These are phyloP conservation scores for Prototheca stagnorum DNA, from an alignment of 163 green algal species.

Conservation along the genomic window DNA sequence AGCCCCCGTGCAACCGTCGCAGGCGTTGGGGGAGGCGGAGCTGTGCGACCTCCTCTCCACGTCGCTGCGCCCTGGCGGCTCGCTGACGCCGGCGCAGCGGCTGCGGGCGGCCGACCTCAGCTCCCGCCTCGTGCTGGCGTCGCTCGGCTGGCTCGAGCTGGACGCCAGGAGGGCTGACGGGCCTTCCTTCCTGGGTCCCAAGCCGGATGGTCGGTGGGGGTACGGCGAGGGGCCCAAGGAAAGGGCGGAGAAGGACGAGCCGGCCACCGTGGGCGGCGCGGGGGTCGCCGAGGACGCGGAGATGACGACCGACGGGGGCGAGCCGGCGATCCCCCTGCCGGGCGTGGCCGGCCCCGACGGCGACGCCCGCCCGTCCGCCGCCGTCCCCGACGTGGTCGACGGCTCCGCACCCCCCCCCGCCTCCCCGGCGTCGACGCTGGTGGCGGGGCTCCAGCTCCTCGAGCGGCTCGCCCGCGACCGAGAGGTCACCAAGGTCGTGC, in stretches of 20 bases:
- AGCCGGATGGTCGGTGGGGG: too few relatives aligned
- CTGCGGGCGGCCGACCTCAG: constrained; percentile 6
- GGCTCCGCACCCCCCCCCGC: constrained; percentile 31
- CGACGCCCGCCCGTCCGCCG: too few relatives aligned
- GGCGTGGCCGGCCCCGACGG: not conserved
- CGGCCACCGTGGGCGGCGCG: too few relatives aligned
- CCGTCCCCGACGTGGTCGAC: not conserved
- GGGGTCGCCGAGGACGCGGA: too few relatives aligned
- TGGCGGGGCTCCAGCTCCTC: constrained; percentile 57
- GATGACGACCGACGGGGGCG: too few relatives aligned
- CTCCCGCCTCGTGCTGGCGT: not conserved
- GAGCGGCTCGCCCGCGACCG: constrained; percentile 48
- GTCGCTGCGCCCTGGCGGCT: constrained; percentile 20
- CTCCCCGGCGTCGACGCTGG: constrained; percentile 24
- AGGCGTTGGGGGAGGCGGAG: not conserved
- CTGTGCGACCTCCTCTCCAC: not conserved
- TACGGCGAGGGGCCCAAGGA: too few relatives aligned
- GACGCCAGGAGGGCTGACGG: too few relatives aligned
- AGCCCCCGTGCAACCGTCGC: not conserved
- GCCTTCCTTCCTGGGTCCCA: too few relatives aligned
- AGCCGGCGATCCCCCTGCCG: too few relatives aligned
- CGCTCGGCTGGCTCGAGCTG: not conserved
- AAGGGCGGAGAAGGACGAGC: too few relatives aligned
- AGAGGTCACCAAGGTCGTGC: constrained; percentile 22
- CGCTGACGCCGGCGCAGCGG: constrained; percentile 50